A percentile compares a stretch with the other conserved stretches of the same genome.
These are phyloP conservation scores for Sedum album DNA, from an alignment of 164 flowering plant genomes.

Conservation along the genomic window DNA sequence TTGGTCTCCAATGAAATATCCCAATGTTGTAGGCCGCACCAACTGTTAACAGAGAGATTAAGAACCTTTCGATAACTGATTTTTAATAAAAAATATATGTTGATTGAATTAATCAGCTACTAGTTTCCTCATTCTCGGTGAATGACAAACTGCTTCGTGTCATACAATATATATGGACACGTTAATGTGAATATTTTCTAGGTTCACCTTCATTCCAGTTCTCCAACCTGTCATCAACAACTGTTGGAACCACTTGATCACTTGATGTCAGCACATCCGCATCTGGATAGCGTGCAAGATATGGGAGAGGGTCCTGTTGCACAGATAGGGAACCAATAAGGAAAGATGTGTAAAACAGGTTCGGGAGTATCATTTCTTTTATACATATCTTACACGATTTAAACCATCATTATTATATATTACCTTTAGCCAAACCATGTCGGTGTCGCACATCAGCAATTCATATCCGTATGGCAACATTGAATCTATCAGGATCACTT, in stretches of 20 bases:
- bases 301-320: conserved; percentile 90
- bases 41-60: conserved; percentile 29
- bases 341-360: neutral
- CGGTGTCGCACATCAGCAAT: conserved; percentile 94
- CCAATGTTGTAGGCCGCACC: conserved; percentile 82
- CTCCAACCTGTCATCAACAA: conserved; percentile 84
- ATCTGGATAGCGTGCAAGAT: conserved; percentile 78
- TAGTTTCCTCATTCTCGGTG: neutral
- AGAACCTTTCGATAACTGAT: neutral
- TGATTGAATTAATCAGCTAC: neutral
- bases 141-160: neutral
- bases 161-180: neutral
- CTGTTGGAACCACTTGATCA: conserved; percentile 90
- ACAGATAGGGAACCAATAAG: conserved; percentile 11
- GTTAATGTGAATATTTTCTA: neutral
- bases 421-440: conserved; percentile 99
- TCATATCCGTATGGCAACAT: conserved; percentile 84
- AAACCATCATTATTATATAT: conserved; percentile 7
- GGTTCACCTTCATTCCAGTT: conserved; percentile 68
- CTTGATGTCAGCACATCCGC: conserved; percentile 94
- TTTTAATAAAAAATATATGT: neutral
- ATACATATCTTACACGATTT: neutral
- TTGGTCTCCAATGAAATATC: conserved; percentile 75
- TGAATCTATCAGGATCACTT: conserved; percentile 72
- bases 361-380: neutral